Evolutionary conservation across 768 basidiomycete species (phyloP).

Genomic region (Hydnomerulius pinastri): DNA sequence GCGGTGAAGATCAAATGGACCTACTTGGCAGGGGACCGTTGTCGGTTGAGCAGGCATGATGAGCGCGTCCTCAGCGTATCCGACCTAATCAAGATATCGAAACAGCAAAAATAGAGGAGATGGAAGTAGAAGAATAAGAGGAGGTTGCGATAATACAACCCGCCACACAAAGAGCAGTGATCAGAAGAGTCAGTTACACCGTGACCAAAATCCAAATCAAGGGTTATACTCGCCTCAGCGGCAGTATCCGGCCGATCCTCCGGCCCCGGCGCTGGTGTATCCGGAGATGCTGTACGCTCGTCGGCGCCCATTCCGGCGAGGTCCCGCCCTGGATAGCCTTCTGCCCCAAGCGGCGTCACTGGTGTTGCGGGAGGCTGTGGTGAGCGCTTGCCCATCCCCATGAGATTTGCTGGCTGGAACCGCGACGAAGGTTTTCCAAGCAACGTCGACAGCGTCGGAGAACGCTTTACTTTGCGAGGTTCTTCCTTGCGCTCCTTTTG

Average conservation of each 20-base stretch:
- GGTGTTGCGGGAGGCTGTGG: conserved; percentile 32
- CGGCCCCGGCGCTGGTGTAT: conserved; percentile 16
- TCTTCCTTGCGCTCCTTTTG: conserved; percentile 23
- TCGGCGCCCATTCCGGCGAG: conserved; percentile 8
- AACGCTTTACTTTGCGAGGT: conserved; percentile 24
- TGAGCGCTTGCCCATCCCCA: conserved; percentile 28
- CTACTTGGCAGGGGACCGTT: conserved; percentile 51
- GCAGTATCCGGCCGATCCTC: conserved; percentile 30
- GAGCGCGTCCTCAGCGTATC: conserved; percentile 8
- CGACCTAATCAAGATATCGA: conserved; percentile 17
- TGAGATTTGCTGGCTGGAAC: conserved; percentile 19
- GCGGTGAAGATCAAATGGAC: conserved; percentile 5
- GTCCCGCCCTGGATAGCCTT: conserved; percentile 9
- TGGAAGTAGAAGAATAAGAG: conserved; percentile 3
- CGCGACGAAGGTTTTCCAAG: conserved; percentile 29
- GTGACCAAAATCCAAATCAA: conserved; percentile 3
- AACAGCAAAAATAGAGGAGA: conserved; percentile 1
- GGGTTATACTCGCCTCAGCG: conserved; percentile 14
- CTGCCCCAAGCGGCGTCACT: conserved; percentile 22
- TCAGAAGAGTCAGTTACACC: conserved; percentile 10
- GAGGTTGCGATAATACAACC: conserved; percentile 1
- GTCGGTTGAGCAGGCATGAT: conserved; percentile 33
- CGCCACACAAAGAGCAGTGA: not conserved
- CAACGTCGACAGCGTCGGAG: conserved; percentile 23
- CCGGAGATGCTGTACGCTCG: conserved; percentile 26